Base-by-base conservation (phyloP, 768 basidiomycete species). In the Tylopilus intermedius region DNA sequence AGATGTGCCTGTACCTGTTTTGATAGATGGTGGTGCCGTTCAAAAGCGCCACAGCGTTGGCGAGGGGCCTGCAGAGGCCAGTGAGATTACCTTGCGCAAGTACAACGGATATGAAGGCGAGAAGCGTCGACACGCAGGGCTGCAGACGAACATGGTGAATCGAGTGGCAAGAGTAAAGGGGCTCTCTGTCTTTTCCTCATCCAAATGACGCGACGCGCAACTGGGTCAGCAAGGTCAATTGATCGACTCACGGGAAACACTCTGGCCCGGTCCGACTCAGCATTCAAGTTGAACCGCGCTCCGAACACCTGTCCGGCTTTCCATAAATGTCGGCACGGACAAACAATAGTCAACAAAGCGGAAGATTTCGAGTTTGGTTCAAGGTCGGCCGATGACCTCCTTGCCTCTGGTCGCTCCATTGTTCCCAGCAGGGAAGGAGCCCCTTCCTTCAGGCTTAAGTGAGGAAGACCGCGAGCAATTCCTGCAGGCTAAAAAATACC, bases 401-500 rank as follows among this genome's bases (percentile, higher is more conserved):
- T 52, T 65, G 13, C 67, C 76, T 50, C 57, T 77, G 47, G 76
- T 82, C 45, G 81, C 85, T 39, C 93, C 93, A 33, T 70, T 93
- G 58, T 93, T 84, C 69, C 80, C 87, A 10, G 79, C 84, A n/a
- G 91, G 91, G 35, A 87, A 84, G 70, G 93, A 93, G 66, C 90
- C 89, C 33, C 77, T 94, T 39, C 93, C 94, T 11, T 82, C 89
- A 37, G 94, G 93, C 15, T 68, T 86, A 54, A 82, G 84, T 3
- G 85, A 90, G 61, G 88, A 92, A 45, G 93, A 96, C 65, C 76
- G 88, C 22, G 75, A 72, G 9, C 78, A 81, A 44, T 70, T 81
- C 49, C 67, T 81, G 49, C 82, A 91, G 69, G 77, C 80, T 58
- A 83, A 88, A 71, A 88, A 88, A 69, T 90, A 84, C 77, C 84